phyloP scores from a whole-genome alignment of 805 yeast species.

The Kregervanrija fluxuum region DNA sequence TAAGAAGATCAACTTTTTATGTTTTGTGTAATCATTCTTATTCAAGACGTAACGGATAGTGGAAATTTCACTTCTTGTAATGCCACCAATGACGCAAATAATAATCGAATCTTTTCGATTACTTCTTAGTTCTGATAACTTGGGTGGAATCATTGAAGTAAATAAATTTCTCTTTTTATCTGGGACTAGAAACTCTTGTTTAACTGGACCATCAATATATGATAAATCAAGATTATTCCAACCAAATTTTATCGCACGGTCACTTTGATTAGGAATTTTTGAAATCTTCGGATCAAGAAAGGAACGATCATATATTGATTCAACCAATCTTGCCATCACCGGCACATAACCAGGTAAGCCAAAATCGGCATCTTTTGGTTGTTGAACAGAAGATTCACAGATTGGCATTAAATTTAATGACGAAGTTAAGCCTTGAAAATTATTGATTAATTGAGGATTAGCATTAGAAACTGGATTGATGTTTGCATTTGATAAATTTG shows the following conservation, averaged over 20 bases:
- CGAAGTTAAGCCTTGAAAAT: conserved; percentile 27
- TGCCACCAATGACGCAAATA: conserved; percentile 70
- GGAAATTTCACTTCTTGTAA: conserved; percentile 78
- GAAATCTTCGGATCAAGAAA: conserved; percentile 25
- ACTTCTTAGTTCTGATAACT: conserved; percentile 10
- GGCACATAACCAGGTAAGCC: conserved; percentile 84
- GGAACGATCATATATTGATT: conserved; percentile 55
- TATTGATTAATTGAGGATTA: conserved; percentile 25
- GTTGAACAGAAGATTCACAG: neutral
- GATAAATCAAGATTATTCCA: conserved; percentile 34
- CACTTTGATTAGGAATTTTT: neutral
- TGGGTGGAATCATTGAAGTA: conserved; percentile 19
- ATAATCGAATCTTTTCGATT: conserved; percentile 28
- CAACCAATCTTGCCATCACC: conserved; percentile 58
- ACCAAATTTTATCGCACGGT: conserved; percentile 29
- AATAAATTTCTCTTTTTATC: conserved; percentile 23
- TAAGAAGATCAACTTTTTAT: conserved; percentile 34
- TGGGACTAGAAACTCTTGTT: conserved; percentile 25
- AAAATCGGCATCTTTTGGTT: conserved; percentile 38
- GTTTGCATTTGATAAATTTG: neutral
- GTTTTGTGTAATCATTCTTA: conserved; percentile 25
- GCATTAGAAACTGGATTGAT: neutral
- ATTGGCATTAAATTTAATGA: conserved; percentile 45
- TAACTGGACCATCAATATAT: conserved; percentile 33
- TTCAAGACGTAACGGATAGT: conserved; percentile 57